These are phyloP conservation scores for Asterochloris erici DNA, from an alignment of 139 green algal genomes.

Conservation along the genomic window DNA sequence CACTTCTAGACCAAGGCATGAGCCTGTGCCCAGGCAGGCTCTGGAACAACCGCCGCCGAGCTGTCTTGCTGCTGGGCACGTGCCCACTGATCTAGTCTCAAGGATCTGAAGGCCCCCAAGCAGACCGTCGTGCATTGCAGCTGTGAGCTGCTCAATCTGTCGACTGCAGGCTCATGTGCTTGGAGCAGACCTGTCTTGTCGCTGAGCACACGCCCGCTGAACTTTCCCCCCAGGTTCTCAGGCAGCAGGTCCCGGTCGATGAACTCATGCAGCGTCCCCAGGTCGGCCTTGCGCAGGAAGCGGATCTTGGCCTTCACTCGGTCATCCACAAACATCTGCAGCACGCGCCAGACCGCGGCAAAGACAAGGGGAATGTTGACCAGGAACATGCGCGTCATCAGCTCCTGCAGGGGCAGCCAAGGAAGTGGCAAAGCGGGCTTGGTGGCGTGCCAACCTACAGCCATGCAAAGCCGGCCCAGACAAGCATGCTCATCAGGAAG, in stretches of 20 bases:
- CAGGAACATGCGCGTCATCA: slow-evolving; percentile 23
- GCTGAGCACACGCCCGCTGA: slow-evolving; percentile 6
- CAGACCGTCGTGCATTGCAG: no score
- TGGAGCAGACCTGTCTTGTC: slow-evolving; percentile 1
- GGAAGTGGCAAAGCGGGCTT: no score
- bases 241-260: slow-evolving; percentile 9
- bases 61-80: no score
- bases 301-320: slow-evolving; percentile 23
- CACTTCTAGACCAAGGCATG: no score
- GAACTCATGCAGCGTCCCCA: slow-evolving; percentile 20
- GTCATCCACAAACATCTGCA: slow-evolving; percentile 21
- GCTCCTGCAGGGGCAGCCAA: slow-evolving; percentile 7
- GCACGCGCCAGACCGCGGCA: slow-evolving; percentile 14
- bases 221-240: slow-evolving; percentile 13
- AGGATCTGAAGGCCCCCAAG: no score
- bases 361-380: slow-evolving; percentile 23
- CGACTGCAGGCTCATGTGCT: background rate
- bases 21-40: no score
- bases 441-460: no score
- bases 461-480: no score
- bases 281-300: slow-evolving; percentile 20
- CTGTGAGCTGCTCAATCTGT: no score
- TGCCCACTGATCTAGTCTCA: no score
- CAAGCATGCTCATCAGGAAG: no score
- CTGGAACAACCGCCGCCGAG: no score